A percentile compares a stretch with the other conserved stretches of the same genome.
These are phyloP conservation scores for Planoprotostelium fungivorum DNA, from an alignment of 78 protist genomes.

Conservation along the genomic window DNA sequence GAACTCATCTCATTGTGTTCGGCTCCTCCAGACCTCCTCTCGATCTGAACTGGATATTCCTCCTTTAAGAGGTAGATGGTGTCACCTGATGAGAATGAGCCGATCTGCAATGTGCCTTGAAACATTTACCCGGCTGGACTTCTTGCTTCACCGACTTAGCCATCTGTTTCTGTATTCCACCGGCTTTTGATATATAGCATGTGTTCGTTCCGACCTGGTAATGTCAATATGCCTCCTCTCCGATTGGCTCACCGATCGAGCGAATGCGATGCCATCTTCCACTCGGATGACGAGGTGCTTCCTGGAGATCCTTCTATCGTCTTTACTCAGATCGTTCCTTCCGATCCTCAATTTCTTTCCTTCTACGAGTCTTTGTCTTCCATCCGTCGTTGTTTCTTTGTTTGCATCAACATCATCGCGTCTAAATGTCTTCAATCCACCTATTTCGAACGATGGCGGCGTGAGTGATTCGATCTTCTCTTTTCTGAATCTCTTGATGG, in stretches of 20 bases:
- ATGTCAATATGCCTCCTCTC: not conserved
- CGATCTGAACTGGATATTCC: not conserved
- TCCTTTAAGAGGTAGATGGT: not conserved
- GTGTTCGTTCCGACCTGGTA: not conserved
- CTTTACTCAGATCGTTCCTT: not conserved
- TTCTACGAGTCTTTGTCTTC: not conserved
- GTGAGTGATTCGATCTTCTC: too few relatives aligned
- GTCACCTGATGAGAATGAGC: not conserved
- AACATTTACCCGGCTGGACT: not conserved
- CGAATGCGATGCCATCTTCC: not conserved
- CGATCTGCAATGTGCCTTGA: too few relatives aligned
- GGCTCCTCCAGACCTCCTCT: too few relatives aligned
- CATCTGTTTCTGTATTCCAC: not conserved
- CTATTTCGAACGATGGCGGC: too few relatives aligned
- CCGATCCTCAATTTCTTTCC: not conserved
- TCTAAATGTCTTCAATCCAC: too few relatives aligned
- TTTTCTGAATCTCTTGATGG: too few relatives aligned
- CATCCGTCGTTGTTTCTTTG: too few relatives aligned
- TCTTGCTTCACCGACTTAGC: not conserved
- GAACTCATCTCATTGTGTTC: too few relatives aligned
- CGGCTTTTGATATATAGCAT: not conserved
- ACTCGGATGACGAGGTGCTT: not conserved
- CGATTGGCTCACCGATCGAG: not conserved
- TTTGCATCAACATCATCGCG: too few relatives aligned
- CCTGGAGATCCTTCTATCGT: not conserved